phyloP scores from a whole-genome alignment of 306 rosid genomes.

The Hippophae tibetana region DNA sequence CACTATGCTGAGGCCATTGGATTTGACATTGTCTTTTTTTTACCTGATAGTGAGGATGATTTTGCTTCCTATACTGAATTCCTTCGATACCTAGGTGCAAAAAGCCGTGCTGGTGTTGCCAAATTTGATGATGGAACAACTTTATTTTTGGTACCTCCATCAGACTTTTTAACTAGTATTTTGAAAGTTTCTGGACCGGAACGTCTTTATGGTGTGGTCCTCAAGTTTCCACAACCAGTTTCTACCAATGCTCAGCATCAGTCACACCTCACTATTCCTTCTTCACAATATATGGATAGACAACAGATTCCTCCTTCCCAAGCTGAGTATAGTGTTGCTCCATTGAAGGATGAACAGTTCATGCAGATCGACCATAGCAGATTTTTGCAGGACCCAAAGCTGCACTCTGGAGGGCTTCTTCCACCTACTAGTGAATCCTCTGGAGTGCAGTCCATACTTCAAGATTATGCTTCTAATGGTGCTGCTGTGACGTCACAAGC shows the following conservation, averaged over 20 bases:
- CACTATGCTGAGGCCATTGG: conserved; percentile 95
- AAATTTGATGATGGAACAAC: conserved; percentile 84
- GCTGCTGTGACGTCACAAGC: conserved; percentile 51
- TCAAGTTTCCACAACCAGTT: conserved; percentile 64
- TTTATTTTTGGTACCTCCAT: conserved; percentile 92
- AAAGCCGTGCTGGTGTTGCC: conserved; percentile 98
- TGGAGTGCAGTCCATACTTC: conserved; percentile 44
- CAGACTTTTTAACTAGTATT: conserved; percentile 75
- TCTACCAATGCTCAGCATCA: conserved; percentile 46
- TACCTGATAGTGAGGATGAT: conserved; percentile 94
- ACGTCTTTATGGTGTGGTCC: conserved; percentile 95
- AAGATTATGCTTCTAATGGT: conserved; percentile 43
- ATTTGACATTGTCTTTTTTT: conserved; percentile 83
- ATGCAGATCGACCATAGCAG: conserved; percentile 53
- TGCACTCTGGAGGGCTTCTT: conserved; percentile 39
- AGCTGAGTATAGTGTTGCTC: conserved; percentile 43
- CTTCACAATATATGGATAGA: conserved; percentile 54
- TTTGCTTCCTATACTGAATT: conserved; percentile 99
- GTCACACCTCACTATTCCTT: conserved; percentile 38
- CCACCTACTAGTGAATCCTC: conserved; percentile 41
- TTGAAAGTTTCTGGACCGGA: conserved; percentile 91
- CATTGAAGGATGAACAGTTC: conserved; percentile 54
- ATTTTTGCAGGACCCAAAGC: conserved; percentile 46
- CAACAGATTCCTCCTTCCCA: conserved; percentile 53
- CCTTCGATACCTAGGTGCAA: conserved; percentile 79